A percentile compares a stretch with the other conserved stretches of the same genome.
These are phyloP conservation scores for Mesotaenium endlicherianum DNA, from an alignment of 139 green algal genomes.

Conservation along the genomic window DNA sequence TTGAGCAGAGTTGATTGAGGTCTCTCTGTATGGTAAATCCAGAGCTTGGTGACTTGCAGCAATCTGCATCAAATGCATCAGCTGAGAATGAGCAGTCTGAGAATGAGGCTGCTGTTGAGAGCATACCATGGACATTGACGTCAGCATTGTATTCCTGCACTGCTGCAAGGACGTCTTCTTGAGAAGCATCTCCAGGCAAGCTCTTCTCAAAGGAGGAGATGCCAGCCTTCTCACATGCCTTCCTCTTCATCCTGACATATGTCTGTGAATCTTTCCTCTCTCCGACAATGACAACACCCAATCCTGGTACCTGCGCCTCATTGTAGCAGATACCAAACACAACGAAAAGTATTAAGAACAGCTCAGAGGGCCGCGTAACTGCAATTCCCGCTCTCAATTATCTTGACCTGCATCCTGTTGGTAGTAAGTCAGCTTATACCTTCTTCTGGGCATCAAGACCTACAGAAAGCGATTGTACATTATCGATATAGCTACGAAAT, in stretches of 20 bases:
- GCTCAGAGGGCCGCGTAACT: neutral
- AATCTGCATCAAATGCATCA: neutral
- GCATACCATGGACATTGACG: slow-evolving; percentile 73
- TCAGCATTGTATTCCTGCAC: slow-evolving; percentile 77
- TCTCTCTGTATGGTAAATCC: too few species aligned
- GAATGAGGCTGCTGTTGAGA: neutral
- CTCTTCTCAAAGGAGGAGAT: slow-evolving; percentile 80
- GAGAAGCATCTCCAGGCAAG: slow-evolving; percentile 49
- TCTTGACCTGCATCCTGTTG: neutral
- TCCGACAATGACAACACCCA: slow-evolving; percentile 95
- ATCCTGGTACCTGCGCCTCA: slow-evolving; percentile 75
- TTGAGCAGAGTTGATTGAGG: too few species aligned
- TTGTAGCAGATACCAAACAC: too few species aligned
- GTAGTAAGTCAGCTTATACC: neutral
- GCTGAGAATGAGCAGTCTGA: neutral
- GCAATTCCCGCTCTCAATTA: slow-evolving; percentile 8
- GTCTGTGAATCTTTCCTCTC: slow-evolving; percentile 93
- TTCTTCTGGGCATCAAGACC: slow-evolving; percentile 1
- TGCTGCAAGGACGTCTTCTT: slow-evolving; percentile 55
- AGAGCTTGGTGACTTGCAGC: slow-evolving; percentile 5
- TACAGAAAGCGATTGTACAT: slow-evolving; percentile 8
- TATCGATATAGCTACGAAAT: slow-evolving; percentile 1
- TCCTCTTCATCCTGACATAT: slow-evolving; percentile 95
- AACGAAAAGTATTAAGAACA: neutral
- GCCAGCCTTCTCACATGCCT: slow-evolving; percentile 87